phyloP scores from a whole-genome alignment of 805 yeast genomes.

The Nakazawaea peltata region DNA sequence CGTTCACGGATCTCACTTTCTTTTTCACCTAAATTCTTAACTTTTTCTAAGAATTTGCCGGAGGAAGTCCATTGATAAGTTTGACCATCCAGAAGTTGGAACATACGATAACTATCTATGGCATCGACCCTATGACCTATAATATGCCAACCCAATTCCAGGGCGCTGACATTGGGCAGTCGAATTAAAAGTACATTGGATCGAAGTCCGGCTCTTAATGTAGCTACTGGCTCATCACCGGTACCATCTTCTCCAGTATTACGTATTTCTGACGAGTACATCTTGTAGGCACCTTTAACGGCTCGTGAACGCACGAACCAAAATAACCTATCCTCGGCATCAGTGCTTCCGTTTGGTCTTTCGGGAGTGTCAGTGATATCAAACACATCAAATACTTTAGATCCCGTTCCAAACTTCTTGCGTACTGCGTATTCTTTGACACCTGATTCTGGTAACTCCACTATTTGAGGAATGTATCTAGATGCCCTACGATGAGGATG shows the following conservation, averaged over 20 bases:
- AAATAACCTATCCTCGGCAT: slow-evolving; percentile 36
- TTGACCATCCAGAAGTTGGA: slow-evolving; percentile 49
- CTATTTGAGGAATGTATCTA: slow-evolving; percentile 45
- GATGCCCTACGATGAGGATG: slow-evolving; percentile 50
- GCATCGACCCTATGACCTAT: slow-evolving; percentile 55
- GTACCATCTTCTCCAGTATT: slow-evolving; percentile 38
- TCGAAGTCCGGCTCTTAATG: slow-evolving; percentile 51
- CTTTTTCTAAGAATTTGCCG: slow-evolving; percentile 51
- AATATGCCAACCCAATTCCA: slow-evolving; percentile 59
- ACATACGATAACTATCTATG: slow-evolving; percentile 50
- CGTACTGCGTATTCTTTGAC: slow-evolving; percentile 38
- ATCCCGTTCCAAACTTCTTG: slow-evolving; percentile 54
- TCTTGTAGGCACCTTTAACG: slow-evolving; percentile 57
- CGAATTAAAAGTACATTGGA: slow-evolving; percentile 50
- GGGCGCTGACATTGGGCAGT: slow-evolving; percentile 38
- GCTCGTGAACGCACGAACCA: slow-evolving; percentile 58
- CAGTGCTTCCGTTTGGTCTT: slow-evolving; percentile 30
- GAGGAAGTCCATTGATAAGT: slow-evolving; percentile 60
- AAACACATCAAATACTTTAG: slow-evolving; percentile 47
- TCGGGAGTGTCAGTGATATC: slow-evolving; percentile 30
- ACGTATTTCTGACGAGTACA: slow-evolving; percentile 34
- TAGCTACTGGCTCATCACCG: slow-evolving; percentile 52
- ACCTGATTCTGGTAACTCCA: slow-evolving; percentile 32
- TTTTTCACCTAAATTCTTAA: slow-evolving; percentile 52
- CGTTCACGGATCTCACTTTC: slow-evolving; percentile 58